phyloP scores from a whole-genome alignment of 208 protist genomes.

The Leishmania gerbilli region DNA sequence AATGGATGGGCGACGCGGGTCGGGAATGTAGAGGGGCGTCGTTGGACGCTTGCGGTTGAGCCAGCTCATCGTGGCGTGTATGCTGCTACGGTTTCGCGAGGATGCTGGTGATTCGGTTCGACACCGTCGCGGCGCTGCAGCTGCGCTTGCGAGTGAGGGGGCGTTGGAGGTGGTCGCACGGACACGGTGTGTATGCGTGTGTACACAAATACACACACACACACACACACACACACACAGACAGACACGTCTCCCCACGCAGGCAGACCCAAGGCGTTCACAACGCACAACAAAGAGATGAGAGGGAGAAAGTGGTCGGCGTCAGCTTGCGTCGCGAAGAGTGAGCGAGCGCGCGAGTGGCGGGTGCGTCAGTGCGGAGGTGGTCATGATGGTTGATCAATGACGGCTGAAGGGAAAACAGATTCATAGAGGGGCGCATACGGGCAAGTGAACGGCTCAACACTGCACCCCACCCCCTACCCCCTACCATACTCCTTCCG shows the following conservation, averaged over 20 bases:
- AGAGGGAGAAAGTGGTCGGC: background rate
- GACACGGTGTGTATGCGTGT: too few species aligned
- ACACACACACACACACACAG: too few species aligned
- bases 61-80: background rate
- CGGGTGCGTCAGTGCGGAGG: background rate
- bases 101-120: background rate
- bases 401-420: background rate
- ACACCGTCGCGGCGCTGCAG: background rate
- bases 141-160: background rate
- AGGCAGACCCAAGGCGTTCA: background rate
- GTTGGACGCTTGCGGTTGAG: slow-evolving; percentile 5
- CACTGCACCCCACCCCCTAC: background rate
- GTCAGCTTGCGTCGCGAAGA: background rate
- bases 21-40: slow-evolving; percentile 25
- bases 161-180: background rate
- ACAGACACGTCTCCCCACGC: too few species aligned
- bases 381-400: background rate
- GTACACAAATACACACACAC: too few species aligned
- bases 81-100: background rate
- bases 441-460: background rate
- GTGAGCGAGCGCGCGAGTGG: background rate
- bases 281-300: background rate
- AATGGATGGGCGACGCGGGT: slow-evolving; percentile 17
- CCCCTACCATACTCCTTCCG: background rate
- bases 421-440: background rate